These are phyloP conservation scores for Diaporthe sp. DNA, from an alignment of 2,329 filamentous ascomycete genomes.

Conservation along the genomic window DNA sequence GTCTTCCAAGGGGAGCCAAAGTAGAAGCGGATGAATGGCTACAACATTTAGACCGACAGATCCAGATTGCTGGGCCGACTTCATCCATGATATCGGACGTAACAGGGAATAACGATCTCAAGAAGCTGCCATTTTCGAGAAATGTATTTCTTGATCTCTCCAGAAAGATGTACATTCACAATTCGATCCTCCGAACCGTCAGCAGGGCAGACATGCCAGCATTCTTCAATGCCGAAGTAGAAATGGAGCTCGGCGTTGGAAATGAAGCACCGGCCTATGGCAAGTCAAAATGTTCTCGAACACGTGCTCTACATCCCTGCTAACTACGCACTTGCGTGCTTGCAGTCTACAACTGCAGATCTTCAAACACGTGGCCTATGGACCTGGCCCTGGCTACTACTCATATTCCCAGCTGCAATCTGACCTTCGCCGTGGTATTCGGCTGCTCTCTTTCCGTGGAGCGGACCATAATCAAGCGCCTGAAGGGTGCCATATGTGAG, in stretches of 20 bases:
- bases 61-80: not conserved
- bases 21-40: not conserved
- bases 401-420: conserved; percentile 37
- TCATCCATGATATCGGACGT: not conserved
- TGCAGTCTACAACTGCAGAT: conserved; percentile 41
- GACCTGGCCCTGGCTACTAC: conserved; percentile 42
- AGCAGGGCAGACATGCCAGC: conserved; percentile 39
- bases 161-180: conserved; percentile 36
- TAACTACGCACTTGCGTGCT: not conserved
- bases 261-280: conserved; percentile 31
- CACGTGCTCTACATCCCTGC: not conserved
- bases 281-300: not conserved
- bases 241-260: conserved; percentile 23
- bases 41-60: not conserved
- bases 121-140: conserved; percentile 38
- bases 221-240: conserved; percentile 35
- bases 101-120: conserved; percentile 24
- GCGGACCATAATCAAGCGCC: conserved; percentile 34
- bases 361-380: conserved; percentile 40
- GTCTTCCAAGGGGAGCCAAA: not conserved
- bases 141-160: conserved; percentile 36
- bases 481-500: conserved; percentile 7
- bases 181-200: conserved; percentile 39
- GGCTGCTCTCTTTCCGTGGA: conserved; percentile 37
- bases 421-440: conserved; percentile 41